Conservation (phyloP, 441 rosid species). For the Jatropha multifida region DNA sequence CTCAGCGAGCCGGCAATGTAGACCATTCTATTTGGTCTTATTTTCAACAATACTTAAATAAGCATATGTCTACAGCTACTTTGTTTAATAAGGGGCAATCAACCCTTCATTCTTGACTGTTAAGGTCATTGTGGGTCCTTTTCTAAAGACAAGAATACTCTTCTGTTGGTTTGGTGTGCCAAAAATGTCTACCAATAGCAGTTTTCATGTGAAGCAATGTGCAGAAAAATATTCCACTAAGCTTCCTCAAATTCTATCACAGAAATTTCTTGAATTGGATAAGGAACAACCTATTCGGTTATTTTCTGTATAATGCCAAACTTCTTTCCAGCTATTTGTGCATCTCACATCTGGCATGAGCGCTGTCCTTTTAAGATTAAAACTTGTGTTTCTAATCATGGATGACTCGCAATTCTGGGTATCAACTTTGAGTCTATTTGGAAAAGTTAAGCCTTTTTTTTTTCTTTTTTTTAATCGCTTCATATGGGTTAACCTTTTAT, state of each 20-base stretch:
- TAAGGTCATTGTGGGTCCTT: conserved; percentile 20
- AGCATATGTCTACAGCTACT: neutral
- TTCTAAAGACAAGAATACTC: neutral
- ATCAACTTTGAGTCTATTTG: too few species aligned
- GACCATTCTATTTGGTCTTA: conserved; percentile 21
- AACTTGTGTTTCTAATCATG: neutral
- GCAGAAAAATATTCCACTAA: conserved; percentile 9
- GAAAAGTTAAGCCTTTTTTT: too few species aligned
- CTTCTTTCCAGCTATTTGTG: conserved; percentile 7
- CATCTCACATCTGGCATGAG: neutral
- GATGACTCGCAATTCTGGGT: too few species aligned
- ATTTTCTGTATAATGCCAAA: neutral
- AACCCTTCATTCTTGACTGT: conserved; percentile 9
- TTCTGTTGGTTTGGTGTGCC: conserved; percentile 21
- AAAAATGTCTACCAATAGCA: neutral
- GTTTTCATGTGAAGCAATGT: neutral
- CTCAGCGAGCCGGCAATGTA: conserved; percentile 25
- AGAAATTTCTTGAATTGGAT: neutral
- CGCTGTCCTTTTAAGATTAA: neutral
- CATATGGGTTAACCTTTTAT: too few species aligned
- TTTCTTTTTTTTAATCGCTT: too few species aligned
- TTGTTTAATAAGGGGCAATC: neutral
- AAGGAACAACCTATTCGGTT: neutral
- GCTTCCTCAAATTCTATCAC: neutral
- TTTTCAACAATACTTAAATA: neutral